Percentiles rank a stretch among this genome's conserved stretches.
These are phyloP conservation scores for Phlyctochytrium arcticum DNA, from an alignment of 192 early-diverging fungal genomes.

Conservation along the genomic window DNA sequence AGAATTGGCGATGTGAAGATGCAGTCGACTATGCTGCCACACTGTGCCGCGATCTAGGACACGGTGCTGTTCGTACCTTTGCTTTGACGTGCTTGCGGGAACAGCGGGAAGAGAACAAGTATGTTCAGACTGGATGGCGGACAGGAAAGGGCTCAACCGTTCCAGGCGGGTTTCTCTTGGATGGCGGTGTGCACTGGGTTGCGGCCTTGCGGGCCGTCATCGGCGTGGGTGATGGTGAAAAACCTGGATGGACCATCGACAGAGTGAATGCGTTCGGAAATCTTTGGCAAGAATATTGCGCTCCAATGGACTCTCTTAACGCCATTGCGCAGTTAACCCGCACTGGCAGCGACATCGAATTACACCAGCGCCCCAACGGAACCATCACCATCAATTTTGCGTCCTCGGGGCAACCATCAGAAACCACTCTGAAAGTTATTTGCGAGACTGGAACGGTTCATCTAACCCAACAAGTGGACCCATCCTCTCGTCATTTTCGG, in stretches of 20 bases:
- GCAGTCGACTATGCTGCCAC: not conserved
- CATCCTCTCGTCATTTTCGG: not conserved
- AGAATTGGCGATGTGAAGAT: slow-evolving; percentile 10
- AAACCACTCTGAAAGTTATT: not conserved
- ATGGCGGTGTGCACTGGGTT: slow-evolving; percentile 20
- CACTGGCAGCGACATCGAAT: not conserved
- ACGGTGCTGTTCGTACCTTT: slow-evolving; percentile 8
- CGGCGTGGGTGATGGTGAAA: not conserved
- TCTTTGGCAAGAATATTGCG: slow-evolving; percentile 1
- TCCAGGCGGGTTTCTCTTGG: slow-evolving; percentile 12
- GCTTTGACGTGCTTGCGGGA: not conserved
- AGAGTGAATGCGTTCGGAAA: not conserved
- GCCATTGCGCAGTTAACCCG: not conserved
- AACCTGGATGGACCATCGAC: not conserved
- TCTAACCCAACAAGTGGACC: not conserved
- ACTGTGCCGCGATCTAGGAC: not conserved
- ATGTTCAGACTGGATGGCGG: slow-evolving; percentile 18
- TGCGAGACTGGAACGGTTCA: slow-evolving; percentile 8
- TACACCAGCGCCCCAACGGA: not conserved
- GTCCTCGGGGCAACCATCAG: not conserved
- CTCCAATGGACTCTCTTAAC: slow-evolving; percentile 10
- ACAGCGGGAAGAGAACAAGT: slow-evolving; percentile 2
- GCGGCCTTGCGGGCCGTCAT: slow-evolving; percentile 5
- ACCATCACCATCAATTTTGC: slow-evolving; percentile 17
- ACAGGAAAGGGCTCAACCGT: not conserved